phyloP scores from a whole-genome alignment of 2,329 filamentous ascomycete species.

The Aspergillus niger region DNA sequence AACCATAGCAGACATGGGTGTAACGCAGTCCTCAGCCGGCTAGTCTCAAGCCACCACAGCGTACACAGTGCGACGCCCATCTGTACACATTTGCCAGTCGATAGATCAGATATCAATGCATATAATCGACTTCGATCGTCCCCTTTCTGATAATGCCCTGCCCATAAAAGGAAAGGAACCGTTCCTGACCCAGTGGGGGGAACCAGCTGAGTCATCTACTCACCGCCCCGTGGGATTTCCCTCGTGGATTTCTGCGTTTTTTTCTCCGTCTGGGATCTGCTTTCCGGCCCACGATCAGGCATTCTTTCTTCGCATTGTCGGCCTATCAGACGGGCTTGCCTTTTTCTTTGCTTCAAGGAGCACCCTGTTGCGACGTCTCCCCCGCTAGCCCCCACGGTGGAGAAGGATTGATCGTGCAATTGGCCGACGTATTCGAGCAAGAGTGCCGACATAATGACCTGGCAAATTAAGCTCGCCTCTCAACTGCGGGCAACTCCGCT shows the following conservation, averaged over 20 bases:
- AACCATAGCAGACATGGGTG: neutral
- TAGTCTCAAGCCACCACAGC: neutral
- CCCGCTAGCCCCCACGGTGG: slow-evolving; percentile 20
- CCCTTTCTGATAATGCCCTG: neutral
- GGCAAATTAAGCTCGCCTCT: slow-evolving; percentile 34
- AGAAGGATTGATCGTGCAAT: slow-evolving; percentile 16
- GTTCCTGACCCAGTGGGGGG: neutral
- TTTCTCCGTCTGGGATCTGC: slow-evolving; percentile 5
- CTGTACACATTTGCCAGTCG: too few species aligned
- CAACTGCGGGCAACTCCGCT: slow-evolving; percentile 35
- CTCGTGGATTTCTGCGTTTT: slow-evolving; percentile 1
- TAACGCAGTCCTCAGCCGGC: neutral
- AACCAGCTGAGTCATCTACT: neutral
- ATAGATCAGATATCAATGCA: neutral
- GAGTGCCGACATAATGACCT: slow-evolving; percentile 27
- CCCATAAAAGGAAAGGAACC: neutral
- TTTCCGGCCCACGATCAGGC: neutral
- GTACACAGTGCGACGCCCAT: too few species aligned
- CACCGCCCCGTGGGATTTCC: slow-evolving; percentile 1
- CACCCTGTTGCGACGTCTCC: slow-evolving; percentile 9
- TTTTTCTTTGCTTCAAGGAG: neutral
- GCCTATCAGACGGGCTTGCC: neutral
- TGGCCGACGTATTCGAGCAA: slow-evolving; percentile 12
- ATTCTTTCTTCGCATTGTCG: neutral
- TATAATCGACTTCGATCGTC: neutral